Conservation (phyloP, 2,329 filamentous ascomycete genomes). For the Hypoxylon sp. region DNA sequence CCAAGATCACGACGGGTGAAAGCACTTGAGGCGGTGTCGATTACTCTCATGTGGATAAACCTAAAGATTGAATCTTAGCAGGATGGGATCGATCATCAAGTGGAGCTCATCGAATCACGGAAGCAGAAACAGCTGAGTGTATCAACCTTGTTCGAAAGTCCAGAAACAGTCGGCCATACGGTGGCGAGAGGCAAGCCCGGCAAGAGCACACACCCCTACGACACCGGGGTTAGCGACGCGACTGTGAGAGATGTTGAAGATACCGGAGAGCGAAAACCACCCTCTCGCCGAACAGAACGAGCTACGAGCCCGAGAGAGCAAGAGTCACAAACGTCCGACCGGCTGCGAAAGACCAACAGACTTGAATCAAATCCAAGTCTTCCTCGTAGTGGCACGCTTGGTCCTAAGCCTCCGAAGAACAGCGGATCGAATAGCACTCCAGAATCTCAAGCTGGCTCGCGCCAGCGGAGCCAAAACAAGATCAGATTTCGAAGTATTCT, state of each 20-base stretch:
- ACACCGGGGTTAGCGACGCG: constrained; percentile 45
- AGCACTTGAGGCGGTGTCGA: constrained; percentile 43
- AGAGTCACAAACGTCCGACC: background rate
- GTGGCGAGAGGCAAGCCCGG: constrained; percentile 45
- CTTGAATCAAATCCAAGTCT: constrained; percentile 11
- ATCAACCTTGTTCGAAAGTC: constrained; percentile 14
- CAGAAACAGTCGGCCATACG: background rate
- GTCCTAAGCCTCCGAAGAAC: constrained; percentile 3
- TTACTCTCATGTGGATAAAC: constrained; percentile 46
- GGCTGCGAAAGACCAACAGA: constrained; percentile 4
- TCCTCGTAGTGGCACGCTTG: background rate
- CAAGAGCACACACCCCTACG: constrained; percentile 53
- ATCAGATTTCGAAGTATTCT: constrained; percentile 25
- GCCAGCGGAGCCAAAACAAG: background rate
- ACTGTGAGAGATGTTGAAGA: constrained; percentile 8
- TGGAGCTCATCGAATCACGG: constrained; percentile 43
- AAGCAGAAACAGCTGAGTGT: constrained; percentile 32
- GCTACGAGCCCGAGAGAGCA: background rate
- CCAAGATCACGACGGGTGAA: constrained; percentile 39
- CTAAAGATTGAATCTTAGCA: constrained; percentile 48
- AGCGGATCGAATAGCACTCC: constrained; percentile 6
- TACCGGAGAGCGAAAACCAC: background rate
- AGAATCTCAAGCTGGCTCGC: constrained; percentile 3
- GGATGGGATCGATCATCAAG: constrained; percentile 44
- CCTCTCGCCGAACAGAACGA: constrained; percentile 7